phyloP scores from a whole-genome alignment of 768 basidiomycete species.

The Lyophyllum atratum region DNA sequence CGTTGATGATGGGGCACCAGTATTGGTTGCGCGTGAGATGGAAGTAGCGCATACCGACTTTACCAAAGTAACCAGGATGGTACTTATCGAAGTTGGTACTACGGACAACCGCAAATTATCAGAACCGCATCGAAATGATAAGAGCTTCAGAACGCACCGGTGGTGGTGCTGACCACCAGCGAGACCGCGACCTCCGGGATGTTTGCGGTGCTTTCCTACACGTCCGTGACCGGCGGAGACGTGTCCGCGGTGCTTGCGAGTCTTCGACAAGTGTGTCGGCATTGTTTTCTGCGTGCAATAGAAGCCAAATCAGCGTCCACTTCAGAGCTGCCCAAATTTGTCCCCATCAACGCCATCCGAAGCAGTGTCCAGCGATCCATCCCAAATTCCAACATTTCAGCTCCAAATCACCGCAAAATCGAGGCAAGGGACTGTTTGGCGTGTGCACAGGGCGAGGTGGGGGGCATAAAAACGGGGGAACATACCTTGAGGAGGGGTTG shows the following conservation, averaged over 20 bases:
- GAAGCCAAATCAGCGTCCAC: conserved; percentile 19
- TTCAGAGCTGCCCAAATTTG: conserved; percentile 19
- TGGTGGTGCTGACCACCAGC: conserved; percentile 99
- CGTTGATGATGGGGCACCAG: conserved; percentile 97
- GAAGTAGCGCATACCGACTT: conserved; percentile 99
- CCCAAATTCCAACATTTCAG: conserved; percentile 31
- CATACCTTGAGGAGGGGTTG: conserved; percentile 70
- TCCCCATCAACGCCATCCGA: conserved; percentile 53
- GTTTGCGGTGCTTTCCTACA: conserved; percentile 99
- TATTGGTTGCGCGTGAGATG: conserved; percentile 88
- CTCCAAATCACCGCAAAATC: conserved; percentile 13
- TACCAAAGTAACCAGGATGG: conserved; percentile 99
- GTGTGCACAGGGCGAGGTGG: conserved; percentile 1
- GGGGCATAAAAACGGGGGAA: conserved; percentile 29
- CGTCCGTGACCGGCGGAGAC: conserved; percentile 99
- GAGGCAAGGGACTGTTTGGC: conserved; percentile 2
- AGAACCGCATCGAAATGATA: not conserved
- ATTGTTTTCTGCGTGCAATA: conserved; percentile 50
- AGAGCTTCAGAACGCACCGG: conserved; percentile 58
- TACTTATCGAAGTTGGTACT: conserved; percentile 99
- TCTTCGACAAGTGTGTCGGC: conserved; percentile 96
- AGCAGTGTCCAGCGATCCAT: conserved; percentile 36
- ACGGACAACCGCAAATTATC: conserved; percentile 2
- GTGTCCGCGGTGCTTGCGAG: conserved; percentile 99
- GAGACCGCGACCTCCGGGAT: conserved; percentile 99